phyloP scores from a whole-genome alignment of 139 green algal genomes.

The Dunaliella primolecta region DNA sequence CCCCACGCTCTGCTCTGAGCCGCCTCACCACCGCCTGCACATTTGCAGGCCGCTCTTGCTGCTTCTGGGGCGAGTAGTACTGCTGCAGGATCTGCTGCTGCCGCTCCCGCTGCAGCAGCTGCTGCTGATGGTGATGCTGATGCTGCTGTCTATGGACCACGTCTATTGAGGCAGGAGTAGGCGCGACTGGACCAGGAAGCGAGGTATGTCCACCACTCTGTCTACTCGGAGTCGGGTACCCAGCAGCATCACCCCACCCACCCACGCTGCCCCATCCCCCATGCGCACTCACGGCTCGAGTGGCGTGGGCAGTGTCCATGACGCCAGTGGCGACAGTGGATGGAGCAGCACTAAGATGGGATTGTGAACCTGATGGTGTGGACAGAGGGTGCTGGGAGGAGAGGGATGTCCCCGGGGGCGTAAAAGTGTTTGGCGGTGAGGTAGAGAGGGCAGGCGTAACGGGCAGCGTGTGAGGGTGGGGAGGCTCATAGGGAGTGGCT shows the following conservation, averaged over 20 bases:
- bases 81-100: constrained; percentile 7
- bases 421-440: too few species aligned
- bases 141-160: not conserved
- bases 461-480: too few species aligned
- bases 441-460: too few species aligned
- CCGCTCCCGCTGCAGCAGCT: not conserved
- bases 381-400: not conserved
- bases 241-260: not conserved
- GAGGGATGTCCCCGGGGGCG: too few species aligned
- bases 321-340: not conserved
- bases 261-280: not conserved
- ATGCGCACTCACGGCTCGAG: not conserved
- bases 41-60: not conserved
- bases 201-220: too few species aligned
- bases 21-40: not conserved
- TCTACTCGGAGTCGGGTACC: not conserved
- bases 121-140: not conserved
- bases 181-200: too few species aligned
- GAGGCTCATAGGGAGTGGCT: not conserved
- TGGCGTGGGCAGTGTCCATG: constrained; percentile 6
- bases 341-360: not conserved
- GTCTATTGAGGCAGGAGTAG: too few species aligned
- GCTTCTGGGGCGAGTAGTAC: not conserved
- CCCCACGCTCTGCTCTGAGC: constrained; percentile 2
- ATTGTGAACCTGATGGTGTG: too few species aligned